Percentiles rank a stretch among this genome's conserved stretches.
phyloP scores from a whole-genome alignment of 1,284 basidiomycete genomes.

The Xerocomus minutiporus region DNA sequence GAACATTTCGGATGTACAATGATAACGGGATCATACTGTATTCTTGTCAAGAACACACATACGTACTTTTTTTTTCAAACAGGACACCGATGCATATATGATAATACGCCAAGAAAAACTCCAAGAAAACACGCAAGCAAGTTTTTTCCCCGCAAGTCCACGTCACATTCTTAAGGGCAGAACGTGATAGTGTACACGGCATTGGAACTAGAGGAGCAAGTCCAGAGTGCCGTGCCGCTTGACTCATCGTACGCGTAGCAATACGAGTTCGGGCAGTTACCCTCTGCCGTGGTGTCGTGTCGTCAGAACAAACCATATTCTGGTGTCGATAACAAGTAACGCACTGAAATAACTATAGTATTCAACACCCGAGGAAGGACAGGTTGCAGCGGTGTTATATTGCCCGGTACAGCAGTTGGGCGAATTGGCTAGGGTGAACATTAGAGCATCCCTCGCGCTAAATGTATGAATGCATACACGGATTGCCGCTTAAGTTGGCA shows the following conservation, averaged over 20 bases:
- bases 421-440: slow-evolving; percentile 27
- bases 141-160: no score
- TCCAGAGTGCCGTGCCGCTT: slow-evolving; percentile 39
- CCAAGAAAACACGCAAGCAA: no score
- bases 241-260: slow-evolving; percentile 46
- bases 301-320: slow-evolving; percentile 1
- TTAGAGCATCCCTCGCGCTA: not conserved
- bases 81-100: no score
- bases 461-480: slow-evolving; percentile 26
- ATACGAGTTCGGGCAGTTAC: slow-evolving; percentile 40
- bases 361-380: slow-evolving; percentile 40
- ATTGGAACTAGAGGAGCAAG: slow-evolving; percentile 26
- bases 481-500: slow-evolving; percentile 40
- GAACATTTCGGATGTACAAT: no score
- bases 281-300: slow-evolving; percentile 24
- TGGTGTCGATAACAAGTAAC: slow-evolving; percentile 4
- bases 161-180: slow-evolving; percentile 29
- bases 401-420: slow-evolving; percentile 37
- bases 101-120: no score
- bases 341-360: slow-evolving; percentile 48
- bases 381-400: slow-evolving; percentile 38
- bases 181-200: slow-evolving; percentile 41
- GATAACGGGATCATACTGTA: no score
- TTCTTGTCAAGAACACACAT: no score
- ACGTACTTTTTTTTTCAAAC: no score